Conservation (phyloP, 208 protist species). For the Leishmania martiniquensis region DNA sequence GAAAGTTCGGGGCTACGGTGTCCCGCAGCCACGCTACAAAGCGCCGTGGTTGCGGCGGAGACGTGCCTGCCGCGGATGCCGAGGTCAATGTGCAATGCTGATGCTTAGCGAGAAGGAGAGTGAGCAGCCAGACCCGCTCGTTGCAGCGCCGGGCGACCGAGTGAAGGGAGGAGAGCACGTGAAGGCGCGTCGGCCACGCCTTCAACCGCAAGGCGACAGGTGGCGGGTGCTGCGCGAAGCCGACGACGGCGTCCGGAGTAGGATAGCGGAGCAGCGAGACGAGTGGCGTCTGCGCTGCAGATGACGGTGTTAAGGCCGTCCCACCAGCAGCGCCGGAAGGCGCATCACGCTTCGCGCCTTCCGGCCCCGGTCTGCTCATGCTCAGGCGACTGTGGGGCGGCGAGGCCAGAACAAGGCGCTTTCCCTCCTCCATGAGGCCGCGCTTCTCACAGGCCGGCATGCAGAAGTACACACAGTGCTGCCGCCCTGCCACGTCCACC, state of each 20-base stretch:
- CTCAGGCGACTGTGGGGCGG: background rate
- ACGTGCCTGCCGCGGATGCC: background rate
- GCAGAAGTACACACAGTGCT: slow-evolving; percentile 31
- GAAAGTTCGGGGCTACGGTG: slow-evolving; percentile 10
- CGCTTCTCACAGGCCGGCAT: slow-evolving; percentile 7
- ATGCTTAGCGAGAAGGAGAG: slow-evolving; percentile 38
- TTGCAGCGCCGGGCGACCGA: slow-evolving; percentile 42
- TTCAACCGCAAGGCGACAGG: background rate
- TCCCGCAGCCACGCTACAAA: slow-evolving; percentile 2
- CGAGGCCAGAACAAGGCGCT: slow-evolving; percentile 25
- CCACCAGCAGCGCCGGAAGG: background rate
- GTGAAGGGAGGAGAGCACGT: slow-evolving; percentile 39
- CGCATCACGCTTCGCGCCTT: background rate
- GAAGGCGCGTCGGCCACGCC: slow-evolving; percentile 36
- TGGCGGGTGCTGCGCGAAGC: slow-evolving; percentile 6
- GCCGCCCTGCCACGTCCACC: slow-evolving; percentile 15
- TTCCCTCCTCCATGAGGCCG: slow-evolving; percentile 24
- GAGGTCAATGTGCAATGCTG: slow-evolving; percentile 8
- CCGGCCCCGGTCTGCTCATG: background rate
- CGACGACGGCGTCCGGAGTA: slow-evolving; percentile 4
- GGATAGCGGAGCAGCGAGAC: slow-evolving; percentile 15
- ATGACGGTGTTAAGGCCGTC: background rate
- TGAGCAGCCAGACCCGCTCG: slow-evolving; percentile 50
- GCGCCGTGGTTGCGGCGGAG: background rate
- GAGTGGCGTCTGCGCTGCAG: background rate